Evolutionary conservation across 73 alveolate genomes (phyloP), one percentile per base, ranked within the genome.

Genomic region (Uronychia binucleata): DNA sequence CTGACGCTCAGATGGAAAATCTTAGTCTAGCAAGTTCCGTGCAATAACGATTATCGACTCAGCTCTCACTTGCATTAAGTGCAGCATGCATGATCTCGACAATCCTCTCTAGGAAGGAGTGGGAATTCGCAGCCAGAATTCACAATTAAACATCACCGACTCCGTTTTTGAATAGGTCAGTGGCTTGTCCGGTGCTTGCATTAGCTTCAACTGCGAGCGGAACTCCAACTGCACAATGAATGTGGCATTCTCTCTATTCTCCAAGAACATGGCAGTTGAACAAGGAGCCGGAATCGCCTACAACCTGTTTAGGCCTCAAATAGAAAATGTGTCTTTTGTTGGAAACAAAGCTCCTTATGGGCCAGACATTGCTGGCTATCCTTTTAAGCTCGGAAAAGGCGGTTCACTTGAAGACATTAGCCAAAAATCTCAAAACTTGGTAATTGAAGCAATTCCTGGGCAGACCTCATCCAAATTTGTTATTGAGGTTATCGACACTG

Each of bases 281-380:
- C 1, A 34, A 33, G 85, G 85, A 32, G 85, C 77, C 30, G 85
- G 77, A 1, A 78, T 78, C 33, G 31, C 30, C 34, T 78, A 78
- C 76, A 33, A 78, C 28, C 27, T 26, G 28, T 29, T n/a, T 33
- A 78, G 76, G 33, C 85, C 76, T 19, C 31, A 26, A 8, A 11
- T 78, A 1, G 19, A 19, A 29, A 31, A 78, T 14, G 1, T 1
- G 19, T 1, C 1, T 31, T 78, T 78, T 28, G 33, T 1, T 32
- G 30, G 1, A 25, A 78, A 78, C 33, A 1, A 1, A n/a, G 85
- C 85, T 25, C 75, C 35, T 26, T 78, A 78, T 78, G 85, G 85
- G 28, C 11, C 19, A 11, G 34, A 78, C 34, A 33, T 78, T 32
- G 85, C 85, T 33, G 34, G 85, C 34, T 78, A 32, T 33, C 57